Conservation (phyloP, 148 eudicot species). For the Camellia granthamiana region DNA sequence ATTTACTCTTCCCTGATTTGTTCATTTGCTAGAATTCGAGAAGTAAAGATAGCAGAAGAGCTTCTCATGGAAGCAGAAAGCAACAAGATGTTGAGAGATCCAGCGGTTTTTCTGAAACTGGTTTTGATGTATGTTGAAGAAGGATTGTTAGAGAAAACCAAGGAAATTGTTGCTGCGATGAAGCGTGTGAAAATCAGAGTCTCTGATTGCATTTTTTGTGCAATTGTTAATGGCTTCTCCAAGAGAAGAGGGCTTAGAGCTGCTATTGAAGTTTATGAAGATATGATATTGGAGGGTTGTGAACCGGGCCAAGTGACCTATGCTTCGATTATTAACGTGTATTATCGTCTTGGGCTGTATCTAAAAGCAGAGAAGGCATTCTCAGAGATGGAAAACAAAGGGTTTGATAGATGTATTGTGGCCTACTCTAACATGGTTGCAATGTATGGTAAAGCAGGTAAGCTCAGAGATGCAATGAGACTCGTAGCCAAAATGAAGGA, state of each 20-base stretch:
- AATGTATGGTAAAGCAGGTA: constrained; percentile 70
- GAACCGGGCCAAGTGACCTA: constrained; percentile 93
- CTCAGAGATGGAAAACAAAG: constrained; percentile 61
- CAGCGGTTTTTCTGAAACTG: constrained; percentile 64
- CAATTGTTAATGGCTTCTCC: constrained; percentile 74
- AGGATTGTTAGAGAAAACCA: constrained; percentile 60
- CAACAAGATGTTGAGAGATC: constrained; percentile 73
- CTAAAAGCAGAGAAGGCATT: constrained; percentile 53
- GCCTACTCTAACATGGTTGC: constrained; percentile 91
- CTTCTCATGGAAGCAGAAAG: constrained; percentile 59
- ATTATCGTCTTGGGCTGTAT: constrained; percentile 54
- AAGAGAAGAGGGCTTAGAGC: constrained; percentile 58
- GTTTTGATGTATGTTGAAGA: constrained; percentile 67
- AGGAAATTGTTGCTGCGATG: constrained; percentile 58
- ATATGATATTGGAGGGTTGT: constrained; percentile 40
- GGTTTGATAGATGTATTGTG: constrained; percentile 75
- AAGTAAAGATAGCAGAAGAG: constrained; percentile 46
- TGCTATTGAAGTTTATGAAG: constrained; percentile 54
- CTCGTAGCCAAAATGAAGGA: constrained; percentile 89
- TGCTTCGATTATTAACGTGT: constrained; percentile 64
- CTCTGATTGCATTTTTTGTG: constrained; percentile 83
- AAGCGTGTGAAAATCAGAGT: constrained; percentile 45
- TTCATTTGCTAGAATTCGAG: constrained; percentile 45
- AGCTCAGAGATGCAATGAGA: constrained; percentile 65
- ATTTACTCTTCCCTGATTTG: constrained; percentile 61